Base-by-base conservation (phyloP, 208 protist species). In the Crithidia acanthocephali region DNA sequence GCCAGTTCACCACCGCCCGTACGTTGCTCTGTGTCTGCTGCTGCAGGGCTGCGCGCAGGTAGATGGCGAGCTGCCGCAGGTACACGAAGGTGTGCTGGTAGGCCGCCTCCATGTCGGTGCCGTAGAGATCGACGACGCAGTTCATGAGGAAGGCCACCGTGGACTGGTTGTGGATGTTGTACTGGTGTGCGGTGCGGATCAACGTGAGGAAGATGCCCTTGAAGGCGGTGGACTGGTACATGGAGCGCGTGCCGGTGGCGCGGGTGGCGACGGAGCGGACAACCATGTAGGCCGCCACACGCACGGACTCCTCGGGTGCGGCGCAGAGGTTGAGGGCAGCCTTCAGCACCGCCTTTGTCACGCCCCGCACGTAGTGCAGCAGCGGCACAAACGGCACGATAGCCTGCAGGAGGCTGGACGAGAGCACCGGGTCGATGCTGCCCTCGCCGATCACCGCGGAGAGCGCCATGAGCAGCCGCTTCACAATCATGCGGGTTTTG, bases 11-110 rank as follows among this genome's bases (percentile, higher is more conserved):
- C 23, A 99, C 97, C 1, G 93, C 95, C 18, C 87, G 80, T 27
- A 97, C 89, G 60, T 97, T 93, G 67, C 87, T 92, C 86, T 94
- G 89, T 42, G 88, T 86, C 79, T 96, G 90, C 72, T 95, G 89
- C 64, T 95, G 88, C 68, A 98, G 69, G 32, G 97, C 97, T 13
- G 95, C 95, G 57, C 98, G 89, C 20, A 99, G 80, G 78, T 99
- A 98, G 72, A 99, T 94, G 50, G 95, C 98, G 23, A 99, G 87
- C 80, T 99, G 98, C 65, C 98, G 95, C 58, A 99, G 91, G 79
- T 99, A 99, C n/a, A 98, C 90, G 81, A 99, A 99, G 11, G 94
- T 93, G 78, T 97, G 94, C 74, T 97, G 96, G 75, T 99, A 99
- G 22, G 94, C 90, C 4, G 86, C 87, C 74, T 93, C 82, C 52